A percentile compares a stretch with the other conserved stretches of the same genome.
Conservation (phyloP, 345 rosid genomes). For the Gossypium longicalyx region DNA sequence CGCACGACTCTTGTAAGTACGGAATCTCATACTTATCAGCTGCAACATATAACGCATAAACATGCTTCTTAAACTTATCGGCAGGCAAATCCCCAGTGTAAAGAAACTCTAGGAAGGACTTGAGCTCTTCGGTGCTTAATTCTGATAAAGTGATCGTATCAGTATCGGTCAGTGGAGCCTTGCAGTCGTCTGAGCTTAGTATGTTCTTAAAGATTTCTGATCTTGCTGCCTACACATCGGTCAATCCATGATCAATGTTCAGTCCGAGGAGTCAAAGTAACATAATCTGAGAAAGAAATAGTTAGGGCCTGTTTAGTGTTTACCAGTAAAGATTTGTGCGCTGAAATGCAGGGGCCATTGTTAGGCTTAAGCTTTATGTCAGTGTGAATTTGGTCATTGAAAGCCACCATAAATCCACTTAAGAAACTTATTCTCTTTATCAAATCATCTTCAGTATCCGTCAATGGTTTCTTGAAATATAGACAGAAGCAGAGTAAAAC, state of each 20-base stretch:
- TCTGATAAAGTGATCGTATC: constrained; percentile 52
- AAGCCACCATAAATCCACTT: constrained; percentile 24
- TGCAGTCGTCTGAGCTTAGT: constrained; percentile 62
- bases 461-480: constrained; percentile 13
- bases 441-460: constrained; percentile 32
- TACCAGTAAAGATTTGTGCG: constrained; percentile 56
- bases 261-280: no score
- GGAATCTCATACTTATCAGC: constrained; percentile 73
- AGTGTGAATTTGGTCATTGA: constrained; percentile 35
- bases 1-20: constrained; percentile 57
- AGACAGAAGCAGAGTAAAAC: background rate
- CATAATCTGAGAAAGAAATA: background rate
- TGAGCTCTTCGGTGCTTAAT: constrained; percentile 57
- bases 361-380: constrained; percentile 40
- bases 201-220: constrained; percentile 74
- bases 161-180: constrained; percentile 46
- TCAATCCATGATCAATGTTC: background rate
- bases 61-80: constrained; percentile 51
- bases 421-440: constrained; percentile 39
- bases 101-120: constrained; percentile 68
- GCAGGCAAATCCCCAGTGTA: constrained; percentile 52
- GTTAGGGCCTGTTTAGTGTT: background rate
- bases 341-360: constrained; percentile 37
- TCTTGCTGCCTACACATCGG: constrained; percentile 56
- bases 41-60: constrained; percentile 49